Evolutionary conservation across 192 early-diverging fungal genomes (phyloP), one percentile per base, ranked within the genome.

Genomic region (Podila minutissima): DNA sequence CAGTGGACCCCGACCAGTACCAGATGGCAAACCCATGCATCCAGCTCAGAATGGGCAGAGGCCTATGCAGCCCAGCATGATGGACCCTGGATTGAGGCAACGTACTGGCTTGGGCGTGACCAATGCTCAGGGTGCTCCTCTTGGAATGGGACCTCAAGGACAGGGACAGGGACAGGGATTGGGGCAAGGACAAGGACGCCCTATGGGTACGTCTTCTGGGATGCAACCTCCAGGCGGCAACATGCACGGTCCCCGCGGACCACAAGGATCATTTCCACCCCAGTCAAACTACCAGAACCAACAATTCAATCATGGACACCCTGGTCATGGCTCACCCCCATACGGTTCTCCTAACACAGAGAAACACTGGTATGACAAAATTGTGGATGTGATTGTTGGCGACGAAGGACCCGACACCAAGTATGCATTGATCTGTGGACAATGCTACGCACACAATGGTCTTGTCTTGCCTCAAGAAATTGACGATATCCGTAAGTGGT

Each of bases 381-480:
- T 98, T 12, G 89, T 99, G 31, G 96, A 98, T 77, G 93, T 94
- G 62, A 85, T 99, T 28, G 93, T 97, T 31, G 97, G 97, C 11
- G 96, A 97, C 41, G 94, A 95, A 28, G 92, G 93, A 24, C 94
- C 93, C 2, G 90, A 95, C 33, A 93, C 91, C 74, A 95, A 95
- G 73, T 99, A 96, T 74, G 98, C 98, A 22, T 86, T 99, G 31
- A 94, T 99, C 48, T 99, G 98, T 78, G 87, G 92, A 33, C 86
- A 91, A 50, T 99, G 98, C 83, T 96, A 91, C 74, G 89, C 91
- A 0, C 97, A 98, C 79, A 99, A 99, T 82, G 98, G 98, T 0
- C 86, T 99, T 49, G 94, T 93, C 13, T 85, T 94, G 35, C 92
- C 94, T 11, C 88, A 95, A 31, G 95, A 97, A 60, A 86, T 94